Evolutionary conservation across 345 rosid species (phyloP), one percentile per base, ranked within the genome.

Genomic region (Aquilaria yunnanensis): DNA sequence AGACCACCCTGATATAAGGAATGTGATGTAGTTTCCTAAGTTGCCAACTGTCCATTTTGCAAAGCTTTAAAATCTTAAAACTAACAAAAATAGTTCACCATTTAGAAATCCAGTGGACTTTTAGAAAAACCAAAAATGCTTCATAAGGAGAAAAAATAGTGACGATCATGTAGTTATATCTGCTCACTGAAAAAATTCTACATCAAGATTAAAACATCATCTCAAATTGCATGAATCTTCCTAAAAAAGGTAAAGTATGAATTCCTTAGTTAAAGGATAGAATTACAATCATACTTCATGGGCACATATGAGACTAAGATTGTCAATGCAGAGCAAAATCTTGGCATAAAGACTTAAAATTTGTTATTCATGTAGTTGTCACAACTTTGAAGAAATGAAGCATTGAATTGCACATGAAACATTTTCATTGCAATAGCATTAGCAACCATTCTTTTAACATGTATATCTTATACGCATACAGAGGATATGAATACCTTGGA

Each of bases 281-380:
- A 31, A 52, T 33, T 48, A 45, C n/a, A 51, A 61, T 14, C 78
- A 63, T 83, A 89, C 98, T 96, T 89, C 88, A 65, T 81, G 77
- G 48, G 98, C 85, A 73, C 98, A 92, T 54, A 81, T 63, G 61
- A 84, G 86, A 50, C 98, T 96, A 55, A 92, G 90, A 72, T 84
- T 82, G 66, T 87, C 87, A 63, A 92, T 85, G 73, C 92, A 89
- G 70, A 75, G 78, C 78, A 87, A 65, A 67, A 89, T 82, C 74
- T 87, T 88, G 12, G 80, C 68, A 55, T 73, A 67, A 70, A 82
- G 83, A 60, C 53, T 71, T 71, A 78, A 69, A 72, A 31, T 61
- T 81, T 85, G 54, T 81, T 78, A 45, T 89, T 81, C 71, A 78
- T 68, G 64, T 79, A 23, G 51, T 67, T 61, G 54, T 43, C 70